Base-by-base conservation (phyloP, 1,284 basidiomycete species). In the Cryptococcus hybrid region DNA sequence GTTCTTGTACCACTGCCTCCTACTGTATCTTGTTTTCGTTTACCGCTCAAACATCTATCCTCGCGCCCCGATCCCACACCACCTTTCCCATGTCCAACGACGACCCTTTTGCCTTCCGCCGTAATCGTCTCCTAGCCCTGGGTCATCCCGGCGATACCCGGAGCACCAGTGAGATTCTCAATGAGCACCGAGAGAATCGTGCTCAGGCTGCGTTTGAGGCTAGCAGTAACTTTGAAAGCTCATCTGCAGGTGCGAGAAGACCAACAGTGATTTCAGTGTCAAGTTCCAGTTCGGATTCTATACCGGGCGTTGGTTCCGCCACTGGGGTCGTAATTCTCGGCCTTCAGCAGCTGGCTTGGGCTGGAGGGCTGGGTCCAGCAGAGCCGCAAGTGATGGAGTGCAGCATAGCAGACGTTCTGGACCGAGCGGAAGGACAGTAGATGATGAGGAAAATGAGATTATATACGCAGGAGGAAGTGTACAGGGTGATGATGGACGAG, bases 401-500 rank as follows among this genome's bases (percentile, higher is more conserved):
- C 7, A 18, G 24, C 43, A n/a, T 15, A 48, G 47, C 13, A 48
- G 47, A 34, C 24, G 47, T 12, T 15, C 15, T 8, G 15, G 45
- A 47, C 45, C 9, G 45, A 52, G 35, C 18, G 18, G 18, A 18
- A 18, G 18, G 18, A 18, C 18, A 40, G n/a, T 36, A 5, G 53
- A 38, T 24, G 45, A 35, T 43, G 55, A 62, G 46, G 60, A 62
- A 35, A 57, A 62, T 48, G 53, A 59, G 7, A 51, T 18, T 58
- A 12, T 54, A 58, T 36, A 59, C 57, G 18, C 18, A 18, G 18
- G 18, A 18, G 18, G 18, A 18, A 18, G 18, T 18, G 18, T 18
- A 18, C 18, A 18, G 18, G 18, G 18, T 18, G 18, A 18, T 18
- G 18, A 18, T 18, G 18, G 18, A 18, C 18, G 18, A 18, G 18